These are phyloP conservation scores for Starmerella etchellsii DNA, from an alignment of 805 yeast species.

Conservation along the genomic window DNA sequence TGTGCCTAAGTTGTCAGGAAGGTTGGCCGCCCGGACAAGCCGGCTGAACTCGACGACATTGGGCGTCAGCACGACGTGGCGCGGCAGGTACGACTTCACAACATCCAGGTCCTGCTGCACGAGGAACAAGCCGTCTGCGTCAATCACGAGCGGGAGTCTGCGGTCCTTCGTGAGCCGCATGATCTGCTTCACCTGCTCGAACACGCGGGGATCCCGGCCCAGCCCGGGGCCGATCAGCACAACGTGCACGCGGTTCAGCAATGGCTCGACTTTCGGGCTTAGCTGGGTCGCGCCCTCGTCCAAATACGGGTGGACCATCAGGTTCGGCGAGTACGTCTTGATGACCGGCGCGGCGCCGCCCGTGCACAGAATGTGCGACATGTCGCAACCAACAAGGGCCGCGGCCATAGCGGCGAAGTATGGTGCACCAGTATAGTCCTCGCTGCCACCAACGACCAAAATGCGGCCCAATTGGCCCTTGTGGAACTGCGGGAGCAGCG, in stretches of 20 bases:
- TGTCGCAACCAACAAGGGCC: conserved; percentile 73
- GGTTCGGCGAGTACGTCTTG: conserved; percentile 77
- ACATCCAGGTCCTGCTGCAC: conserved; percentile 35
- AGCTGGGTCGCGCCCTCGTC: conserved; percentile 31
- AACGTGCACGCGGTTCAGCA: conserved; percentile 60
- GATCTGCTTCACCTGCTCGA: conserved; percentile 44
- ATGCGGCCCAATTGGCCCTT: conserved; percentile 89
- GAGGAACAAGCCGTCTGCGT: conserved; percentile 78
- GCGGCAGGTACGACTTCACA: conserved; percentile 41
- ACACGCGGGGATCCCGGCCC: conserved; percentile 67
- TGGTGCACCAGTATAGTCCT: conserved; percentile 96
- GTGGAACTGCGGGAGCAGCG: conserved; percentile 36
- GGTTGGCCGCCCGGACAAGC: conserved; percentile 39
- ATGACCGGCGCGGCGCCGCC: conserved; percentile 63
- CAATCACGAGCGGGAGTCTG: conserved; percentile 62
- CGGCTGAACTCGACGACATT: conserved; percentile 76
- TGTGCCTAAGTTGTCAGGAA: conserved; percentile 11
- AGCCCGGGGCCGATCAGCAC: conserved; percentile 89
- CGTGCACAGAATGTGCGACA: conserved; percentile 85
- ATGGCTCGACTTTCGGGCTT: conserved; percentile 27
- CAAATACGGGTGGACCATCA: conserved; percentile 92
- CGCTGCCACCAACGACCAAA: conserved; percentile 85
- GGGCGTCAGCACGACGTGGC: conserved; percentile 68
- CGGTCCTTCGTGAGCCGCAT: conserved; percentile 44
- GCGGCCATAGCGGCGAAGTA: conserved; percentile 79